Conservation (phyloP, 257 asterid genomes). For the Solanum verrucosum region DNA sequence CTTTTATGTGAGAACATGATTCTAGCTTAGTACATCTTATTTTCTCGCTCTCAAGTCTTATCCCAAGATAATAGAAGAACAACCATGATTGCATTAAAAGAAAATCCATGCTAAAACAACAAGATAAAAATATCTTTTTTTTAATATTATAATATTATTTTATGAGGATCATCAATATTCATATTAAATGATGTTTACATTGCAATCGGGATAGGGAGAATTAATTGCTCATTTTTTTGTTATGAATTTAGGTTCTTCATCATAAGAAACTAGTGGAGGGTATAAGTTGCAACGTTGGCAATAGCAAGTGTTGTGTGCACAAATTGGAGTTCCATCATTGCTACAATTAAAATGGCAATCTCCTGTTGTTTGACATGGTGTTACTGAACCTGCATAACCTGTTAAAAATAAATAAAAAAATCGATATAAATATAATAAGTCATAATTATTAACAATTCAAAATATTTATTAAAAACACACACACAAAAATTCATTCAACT, state of each 20-base stretch:
- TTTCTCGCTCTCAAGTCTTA: too few species aligned
- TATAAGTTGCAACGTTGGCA: not conserved
- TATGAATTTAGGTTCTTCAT: not conserved
- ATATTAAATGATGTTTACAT: not conserved
- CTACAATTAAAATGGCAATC: not conserved
- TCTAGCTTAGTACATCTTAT: not conserved
- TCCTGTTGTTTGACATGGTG: not conserved
- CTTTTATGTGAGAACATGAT: too few species aligned
- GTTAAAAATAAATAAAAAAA: not conserved
- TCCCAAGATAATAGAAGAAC: not conserved
- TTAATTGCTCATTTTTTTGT: not conserved
- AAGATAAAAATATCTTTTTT: not conserved
- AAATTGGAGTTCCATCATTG: not conserved
- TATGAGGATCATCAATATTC: not conserved
- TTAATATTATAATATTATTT: not conserved
- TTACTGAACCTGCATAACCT: not conserved
- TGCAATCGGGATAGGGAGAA: not conserved
- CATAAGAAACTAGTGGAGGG: not conserved
- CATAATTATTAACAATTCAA: too few species aligned
- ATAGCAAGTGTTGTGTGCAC: not conserved
- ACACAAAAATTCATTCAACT: not conserved
- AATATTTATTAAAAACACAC: too few species aligned
- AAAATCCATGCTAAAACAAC: not conserved
- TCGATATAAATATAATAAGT: not conserved
- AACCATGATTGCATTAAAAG: not conserved